These are phyloP conservation scores for Stachybotrys chlorohalonatus DNA, from an alignment of 2,329 filamentous ascomycete species.

Conservation along the genomic window DNA sequence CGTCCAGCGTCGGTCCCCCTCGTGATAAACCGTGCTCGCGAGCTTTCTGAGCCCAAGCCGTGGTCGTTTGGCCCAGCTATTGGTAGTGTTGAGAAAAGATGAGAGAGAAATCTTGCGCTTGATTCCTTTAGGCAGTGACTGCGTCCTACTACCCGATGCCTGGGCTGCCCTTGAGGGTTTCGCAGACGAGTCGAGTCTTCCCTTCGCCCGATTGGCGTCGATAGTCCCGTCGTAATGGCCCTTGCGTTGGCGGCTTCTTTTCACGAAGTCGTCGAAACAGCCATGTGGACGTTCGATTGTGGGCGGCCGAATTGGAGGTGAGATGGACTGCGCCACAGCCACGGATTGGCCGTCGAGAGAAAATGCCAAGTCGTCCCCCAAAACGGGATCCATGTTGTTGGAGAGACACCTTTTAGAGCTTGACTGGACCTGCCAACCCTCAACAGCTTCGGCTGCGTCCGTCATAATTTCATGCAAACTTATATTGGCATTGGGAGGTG, in stretches of 20 bases:
- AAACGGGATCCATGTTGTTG: too few species aligned
- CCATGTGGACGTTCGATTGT: too few species aligned
- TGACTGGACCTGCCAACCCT: slow-evolving; percentile 15
- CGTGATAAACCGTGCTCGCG: slow-evolving; percentile 16
- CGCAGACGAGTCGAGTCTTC: slow-evolving; percentile 6
- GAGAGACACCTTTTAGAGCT: too few species aligned
- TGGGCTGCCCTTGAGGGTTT: neutral
- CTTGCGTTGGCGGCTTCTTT: neutral
- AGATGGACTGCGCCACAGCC: too few species aligned
- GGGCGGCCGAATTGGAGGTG: too few species aligned
- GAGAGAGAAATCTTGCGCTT: slow-evolving; percentile 23
- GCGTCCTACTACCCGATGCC: neutral
- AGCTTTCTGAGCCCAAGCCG: slow-evolving; percentile 18
- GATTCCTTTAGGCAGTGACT: slow-evolving; percentile 5
- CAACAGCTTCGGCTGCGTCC: slow-evolving; percentile 14
- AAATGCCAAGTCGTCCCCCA: too few species aligned
- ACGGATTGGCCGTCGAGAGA: too few species aligned
- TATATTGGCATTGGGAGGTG: slow-evolving; percentile 2
- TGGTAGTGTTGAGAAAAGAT: slow-evolving; percentile 17
- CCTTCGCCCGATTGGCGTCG: slow-evolving; percentile 6
- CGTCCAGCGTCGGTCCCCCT: slow-evolving; percentile 14
- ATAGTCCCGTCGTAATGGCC: slow-evolving; percentile 13
- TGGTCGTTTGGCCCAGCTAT: slow-evolving; percentile 14
- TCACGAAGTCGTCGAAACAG: neutral
- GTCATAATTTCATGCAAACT: slow-evolving; percentile 10